These are phyloP conservation scores for Apiospora hydei DNA, from an alignment of 2,329 filamentous ascomycete genomes.

Conservation along the genomic window DNA sequence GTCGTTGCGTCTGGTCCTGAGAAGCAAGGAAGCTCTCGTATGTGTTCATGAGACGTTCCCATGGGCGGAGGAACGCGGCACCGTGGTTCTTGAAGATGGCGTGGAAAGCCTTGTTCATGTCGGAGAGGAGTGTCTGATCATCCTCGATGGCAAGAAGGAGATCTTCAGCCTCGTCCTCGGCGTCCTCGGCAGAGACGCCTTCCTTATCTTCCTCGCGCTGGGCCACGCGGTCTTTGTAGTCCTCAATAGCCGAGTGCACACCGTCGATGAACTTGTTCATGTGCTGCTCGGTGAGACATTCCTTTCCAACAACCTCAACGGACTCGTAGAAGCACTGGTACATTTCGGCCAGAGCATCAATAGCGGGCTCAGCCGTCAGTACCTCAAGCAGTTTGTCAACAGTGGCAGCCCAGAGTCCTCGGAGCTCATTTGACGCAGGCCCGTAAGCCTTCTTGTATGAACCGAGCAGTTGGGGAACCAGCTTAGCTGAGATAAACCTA, in stretches of 20 bases:
- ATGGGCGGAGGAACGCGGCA: conserved; percentile 81
- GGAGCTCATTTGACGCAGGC: conserved; percentile 77
- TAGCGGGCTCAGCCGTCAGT: conserved; percentile 89
- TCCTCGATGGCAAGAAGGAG: conserved; percentile 92
- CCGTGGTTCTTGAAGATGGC: conserved; percentile 98
- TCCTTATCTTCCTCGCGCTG: conserved; percentile 84
- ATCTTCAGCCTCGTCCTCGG: conserved; percentile 88
- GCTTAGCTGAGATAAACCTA: conserved; percentile 91
- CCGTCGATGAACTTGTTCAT: conserved; percentile 89
- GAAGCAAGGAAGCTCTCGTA: conserved; percentile 88
- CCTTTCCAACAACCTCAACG: conserved; percentile 89
- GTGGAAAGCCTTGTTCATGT: conserved; percentile 99
- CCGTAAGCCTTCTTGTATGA: conserved; percentile 95
- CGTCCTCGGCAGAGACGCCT: conserved; percentile 78
- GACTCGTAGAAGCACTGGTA: conserved; percentile 99
- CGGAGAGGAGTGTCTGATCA: conserved; percentile 92
- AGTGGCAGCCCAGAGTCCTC: conserved; percentile 83
- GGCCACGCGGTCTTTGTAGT: conserved; percentile 88
- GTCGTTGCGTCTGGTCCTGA: conserved; percentile 85
- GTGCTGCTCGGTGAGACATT: conserved; percentile 78
- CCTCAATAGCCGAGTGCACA: conserved; percentile 84
- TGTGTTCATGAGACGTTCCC: conserved; percentile 84
- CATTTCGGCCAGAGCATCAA: conserved; percentile 97
- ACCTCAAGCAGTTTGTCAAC: conserved; percentile 93
- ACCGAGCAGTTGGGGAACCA: conserved; percentile 90